A percentile compares a stretch with the other conserved stretches of the same genome.
Evolutionary conservation across 192 early-diverging fungal genomes (phyloP).

Genomic region (Coemansia sp.): DNA sequence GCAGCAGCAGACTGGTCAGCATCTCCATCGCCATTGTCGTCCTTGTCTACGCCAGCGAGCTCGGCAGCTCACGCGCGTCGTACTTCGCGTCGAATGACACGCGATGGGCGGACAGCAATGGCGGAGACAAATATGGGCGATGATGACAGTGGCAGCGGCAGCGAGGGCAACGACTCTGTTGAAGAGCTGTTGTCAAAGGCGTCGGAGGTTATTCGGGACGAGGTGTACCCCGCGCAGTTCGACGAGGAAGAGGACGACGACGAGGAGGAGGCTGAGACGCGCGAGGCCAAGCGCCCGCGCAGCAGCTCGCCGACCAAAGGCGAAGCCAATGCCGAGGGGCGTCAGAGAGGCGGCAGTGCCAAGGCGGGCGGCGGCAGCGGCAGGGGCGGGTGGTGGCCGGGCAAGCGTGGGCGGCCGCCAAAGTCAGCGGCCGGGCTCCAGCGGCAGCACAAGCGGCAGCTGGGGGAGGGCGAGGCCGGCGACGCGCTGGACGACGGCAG

Average conservation of each 20-base stretch:
- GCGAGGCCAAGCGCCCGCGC: constrained; percentile 1
- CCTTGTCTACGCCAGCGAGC: constrained; percentile 40
- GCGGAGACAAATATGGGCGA: background rate
- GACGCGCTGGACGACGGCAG: background rate
- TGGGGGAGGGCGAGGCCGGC: background rate
- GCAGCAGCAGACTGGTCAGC: constrained; percentile 19
- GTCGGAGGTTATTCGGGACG: constrained; percentile 19
- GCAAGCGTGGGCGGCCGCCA: constrained; percentile 41
- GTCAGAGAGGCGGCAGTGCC: constrained; percentile 11
- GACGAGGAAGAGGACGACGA: constrained; percentile 9
- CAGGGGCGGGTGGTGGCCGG: constrained; percentile 16
- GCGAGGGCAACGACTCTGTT: constrained; percentile 18
- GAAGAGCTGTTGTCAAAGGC: constrained; percentile 26
- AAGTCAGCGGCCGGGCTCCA: constrained; percentile 18
- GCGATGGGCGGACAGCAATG: background rate
- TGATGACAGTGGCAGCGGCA: background rate
- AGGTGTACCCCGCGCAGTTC: constrained; percentile 6
- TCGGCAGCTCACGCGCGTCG: constrained; percentile 8
- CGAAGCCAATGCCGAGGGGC: background rate
- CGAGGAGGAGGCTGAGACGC: background rate
- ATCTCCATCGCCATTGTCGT: constrained; percentile 42
- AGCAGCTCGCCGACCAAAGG: background rate
- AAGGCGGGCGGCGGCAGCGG: constrained; percentile 30
- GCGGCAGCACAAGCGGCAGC: background rate
- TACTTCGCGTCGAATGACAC: background rate